A percentile compares a stretch with the other conserved stretches of the same genome.
Conservation (phyloP, 1,284 basidiomycete species). For the Ceratobasidium sp. region DNA sequence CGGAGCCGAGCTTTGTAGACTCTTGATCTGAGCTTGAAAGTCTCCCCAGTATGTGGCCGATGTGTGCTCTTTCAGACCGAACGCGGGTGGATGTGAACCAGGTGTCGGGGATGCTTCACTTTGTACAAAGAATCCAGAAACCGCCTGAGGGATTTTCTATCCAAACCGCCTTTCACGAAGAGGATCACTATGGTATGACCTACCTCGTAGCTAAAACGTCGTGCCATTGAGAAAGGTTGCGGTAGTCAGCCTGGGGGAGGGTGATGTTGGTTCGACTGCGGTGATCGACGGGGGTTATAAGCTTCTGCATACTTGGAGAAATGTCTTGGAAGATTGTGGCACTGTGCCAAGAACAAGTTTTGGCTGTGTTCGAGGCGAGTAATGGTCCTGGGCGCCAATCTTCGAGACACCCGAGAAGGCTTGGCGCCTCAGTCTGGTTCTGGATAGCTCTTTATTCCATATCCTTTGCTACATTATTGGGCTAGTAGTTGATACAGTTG, state of each 20-base stretch:
- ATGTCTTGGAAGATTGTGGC: neutral
- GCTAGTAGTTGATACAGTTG: neutral
- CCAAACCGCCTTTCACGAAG: neutral
- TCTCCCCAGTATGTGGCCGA: conserved; percentile 65
- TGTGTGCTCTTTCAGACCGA: conserved; percentile 67
- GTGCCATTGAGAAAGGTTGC: neutral
- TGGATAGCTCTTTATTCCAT: neutral
- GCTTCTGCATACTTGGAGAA: neutral
- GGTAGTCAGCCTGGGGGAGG: neutral
- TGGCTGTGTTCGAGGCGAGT: conserved; percentile 30
- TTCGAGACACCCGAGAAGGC: conserved; percentile 10
- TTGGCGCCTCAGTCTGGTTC: conserved; percentile 3
- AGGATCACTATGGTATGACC: neutral
- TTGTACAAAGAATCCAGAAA: conserved; percentile 58
- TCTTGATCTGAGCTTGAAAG: conserved; percentile 59
- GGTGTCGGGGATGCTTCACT: conserved; percentile 51
- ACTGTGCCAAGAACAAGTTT: neutral
- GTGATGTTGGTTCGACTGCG: neutral
- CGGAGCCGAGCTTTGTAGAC: conserved; percentile 61
- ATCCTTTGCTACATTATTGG: neutral
- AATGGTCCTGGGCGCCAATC: conserved; percentile 2
- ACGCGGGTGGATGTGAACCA: conserved; percentile 59
- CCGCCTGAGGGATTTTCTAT: conserved; percentile 50
- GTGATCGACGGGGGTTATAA: neutral
- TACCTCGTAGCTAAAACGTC: conserved; percentile 20